phyloP scores from a whole-genome alignment of 192 early-diverging fungal species.

The Rhizoclosmatium sp. region DNA sequence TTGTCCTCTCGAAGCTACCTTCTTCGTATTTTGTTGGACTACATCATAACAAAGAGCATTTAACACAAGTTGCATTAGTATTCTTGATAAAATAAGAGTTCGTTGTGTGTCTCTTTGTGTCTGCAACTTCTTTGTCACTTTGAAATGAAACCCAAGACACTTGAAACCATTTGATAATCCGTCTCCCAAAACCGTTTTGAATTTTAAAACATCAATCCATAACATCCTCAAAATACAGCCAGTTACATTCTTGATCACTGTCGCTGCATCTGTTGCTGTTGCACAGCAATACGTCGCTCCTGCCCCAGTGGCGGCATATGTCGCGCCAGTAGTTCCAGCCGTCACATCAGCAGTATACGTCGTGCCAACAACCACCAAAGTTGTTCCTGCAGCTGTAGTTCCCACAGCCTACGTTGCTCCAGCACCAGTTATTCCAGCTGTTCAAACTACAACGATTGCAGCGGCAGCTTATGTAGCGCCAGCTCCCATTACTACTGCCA shows the following conservation, averaged over 20 bases:
- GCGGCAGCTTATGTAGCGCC: background rate
- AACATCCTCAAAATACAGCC: background rate
- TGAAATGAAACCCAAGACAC: too few species aligned
- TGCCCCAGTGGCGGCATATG: background rate
- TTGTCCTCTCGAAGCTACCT: too few species aligned
- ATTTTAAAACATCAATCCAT: too few species aligned
- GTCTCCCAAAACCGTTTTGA: too few species aligned
- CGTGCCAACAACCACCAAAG: background rate
- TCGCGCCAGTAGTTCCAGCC: too few species aligned
- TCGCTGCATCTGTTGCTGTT: background rate
- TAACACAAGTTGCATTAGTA: too few species aligned
- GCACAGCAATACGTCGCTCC: conserved; percentile 7
- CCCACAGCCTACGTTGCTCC: background rate
- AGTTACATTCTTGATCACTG: background rate
- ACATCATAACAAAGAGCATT: too few species aligned
- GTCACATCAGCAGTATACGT: background rate
- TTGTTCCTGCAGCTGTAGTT: background rate
- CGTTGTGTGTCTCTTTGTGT: too few species aligned
- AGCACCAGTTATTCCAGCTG: conserved; percentile 4
- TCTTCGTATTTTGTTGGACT: too few species aligned
- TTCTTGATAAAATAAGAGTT: too few species aligned
- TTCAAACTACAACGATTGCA: background rate
- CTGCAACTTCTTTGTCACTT: too few species aligned
- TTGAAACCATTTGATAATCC: too few species aligned
- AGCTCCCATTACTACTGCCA: background rate